phyloP scores from a whole-genome alignment of 371 early-diverging fungal species.

The Mortierella sp. region DNA sequence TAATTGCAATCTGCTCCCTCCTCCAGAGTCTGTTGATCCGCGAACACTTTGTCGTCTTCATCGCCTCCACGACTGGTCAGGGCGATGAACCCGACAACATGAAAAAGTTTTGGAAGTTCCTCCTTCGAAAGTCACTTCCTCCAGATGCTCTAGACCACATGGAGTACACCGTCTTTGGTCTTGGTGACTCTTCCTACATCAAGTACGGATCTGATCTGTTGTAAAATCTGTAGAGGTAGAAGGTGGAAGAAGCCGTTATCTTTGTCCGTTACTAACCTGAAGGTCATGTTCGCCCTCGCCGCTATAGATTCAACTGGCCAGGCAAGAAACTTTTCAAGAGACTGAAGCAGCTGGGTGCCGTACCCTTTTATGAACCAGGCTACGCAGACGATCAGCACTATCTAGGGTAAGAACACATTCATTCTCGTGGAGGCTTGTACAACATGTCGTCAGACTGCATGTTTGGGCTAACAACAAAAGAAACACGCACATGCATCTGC shows the following conservation, averaged over 20 bases:
- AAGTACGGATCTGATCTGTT: slow-evolving; percentile 58
- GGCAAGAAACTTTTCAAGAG: slow-evolving; percentile 94
- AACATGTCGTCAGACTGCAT: background rate
- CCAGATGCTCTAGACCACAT: slow-evolving; percentile 69
- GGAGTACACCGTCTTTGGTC: slow-evolving; percentile 89
- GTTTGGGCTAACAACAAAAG: too few species aligned
- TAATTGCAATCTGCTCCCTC: background rate
- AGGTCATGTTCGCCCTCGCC: too few species aligned
- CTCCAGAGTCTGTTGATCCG: slow-evolving; percentile 66
- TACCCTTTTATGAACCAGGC: slow-evolving; percentile 75
- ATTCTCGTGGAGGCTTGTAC: background rate
- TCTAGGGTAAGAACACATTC: slow-evolving; percentile 75
- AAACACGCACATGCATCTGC: background rate
- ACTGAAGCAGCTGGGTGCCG: slow-evolving; percentile 90
- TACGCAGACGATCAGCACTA: slow-evolving; percentile 98
- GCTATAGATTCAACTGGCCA: slow-evolving; percentile 89
- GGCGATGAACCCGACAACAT: slow-evolving; percentile 94
- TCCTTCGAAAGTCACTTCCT: slow-evolving; percentile 84
- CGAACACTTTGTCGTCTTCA: slow-evolving; percentile 83
- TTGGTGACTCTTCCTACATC: slow-evolving; percentile 95
- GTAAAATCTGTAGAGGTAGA: background rate
- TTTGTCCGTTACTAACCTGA: too few species aligned
- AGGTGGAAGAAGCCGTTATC: too few species aligned
- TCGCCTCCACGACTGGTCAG: slow-evolving; percentile 95
- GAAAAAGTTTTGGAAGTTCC: slow-evolving; percentile 91